A percentile compares a stretch with the other conserved stretches of the same genome.
Evolutionary conservation across 345 rosid genomes (phyloP).

Genomic region (Hypericum perforatum): DNA sequence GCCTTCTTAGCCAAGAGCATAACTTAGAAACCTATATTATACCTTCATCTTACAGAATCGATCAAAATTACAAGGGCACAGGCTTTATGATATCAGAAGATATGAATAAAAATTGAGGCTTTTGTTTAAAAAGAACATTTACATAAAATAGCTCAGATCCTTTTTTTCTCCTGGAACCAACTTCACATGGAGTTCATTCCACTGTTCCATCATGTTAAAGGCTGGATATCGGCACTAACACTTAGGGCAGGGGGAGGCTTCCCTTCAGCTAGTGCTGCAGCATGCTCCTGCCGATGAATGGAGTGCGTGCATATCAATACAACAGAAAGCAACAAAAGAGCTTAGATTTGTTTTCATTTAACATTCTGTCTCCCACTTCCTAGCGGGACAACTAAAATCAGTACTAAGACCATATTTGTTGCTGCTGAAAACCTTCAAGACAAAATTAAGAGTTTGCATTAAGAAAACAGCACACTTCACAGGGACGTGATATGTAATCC

Average conservation of each 20-base stretch:
- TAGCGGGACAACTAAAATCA: neutral
- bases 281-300: slow-evolving; percentile 45
- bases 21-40: slow-evolving; percentile 22
- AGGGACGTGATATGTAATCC: no score
- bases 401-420: slow-evolving; percentile 1
- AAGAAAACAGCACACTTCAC: no score
- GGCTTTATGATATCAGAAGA: slow-evolving; percentile 15
- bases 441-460: no score
- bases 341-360: no score
- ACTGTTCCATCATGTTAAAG: slow-evolving; percentile 78
- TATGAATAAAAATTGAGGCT: slow-evolving; percentile 11
- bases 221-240: slow-evolving; percentile 55
- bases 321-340: no score
- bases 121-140: slow-evolving; percentile 33
- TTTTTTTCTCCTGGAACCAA: slow-evolving; percentile 73
- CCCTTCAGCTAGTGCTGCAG: slow-evolving; percentile 65
- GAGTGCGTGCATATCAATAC: neutral
- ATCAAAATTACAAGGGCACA: slow-evolving; percentile 22
- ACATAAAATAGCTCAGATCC: slow-evolving; percentile 81
- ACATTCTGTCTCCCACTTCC: no score
- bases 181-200: slow-evolving; percentile 87
- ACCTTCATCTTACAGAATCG: slow-evolving; percentile 30
- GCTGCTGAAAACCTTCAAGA: neutral
- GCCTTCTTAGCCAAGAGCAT: slow-evolving; percentile 8
- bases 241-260: slow-evolving; percentile 61